Evolutionary conservation across 2,329 filamentous ascomycete species (phyloP).

Genomic region (Aspergillus spinulosporus): DNA sequence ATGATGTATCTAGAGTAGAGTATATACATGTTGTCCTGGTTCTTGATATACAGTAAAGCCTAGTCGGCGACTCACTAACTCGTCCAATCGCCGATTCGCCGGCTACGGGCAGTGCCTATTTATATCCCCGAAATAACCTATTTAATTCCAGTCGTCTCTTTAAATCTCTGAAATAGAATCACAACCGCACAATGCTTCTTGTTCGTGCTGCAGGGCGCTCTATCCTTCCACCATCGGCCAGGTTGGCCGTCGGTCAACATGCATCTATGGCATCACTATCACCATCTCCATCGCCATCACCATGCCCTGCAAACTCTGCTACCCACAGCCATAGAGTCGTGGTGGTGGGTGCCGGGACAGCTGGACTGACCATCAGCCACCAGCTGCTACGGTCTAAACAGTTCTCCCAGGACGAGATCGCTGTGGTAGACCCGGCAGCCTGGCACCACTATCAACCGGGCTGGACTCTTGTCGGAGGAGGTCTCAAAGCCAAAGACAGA

Average conservation of each 20-base stretch:
- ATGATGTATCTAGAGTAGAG: too few species aligned
- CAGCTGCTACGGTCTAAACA: slow-evolving; percentile 63
- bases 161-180: too few species aligned
- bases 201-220: neutral
- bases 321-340: slow-evolving; percentile 62
- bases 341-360: slow-evolving; percentile 66
- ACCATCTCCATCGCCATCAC: too few species aligned
- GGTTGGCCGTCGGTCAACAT: neutral
- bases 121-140: too few species aligned
- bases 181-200: neutral
- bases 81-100: too few species aligned
- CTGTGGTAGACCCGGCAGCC: slow-evolving; percentile 62
- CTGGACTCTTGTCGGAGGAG: slow-evolving; percentile 68
- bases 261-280: neutral
- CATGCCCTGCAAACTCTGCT: slow-evolving; percentile 24
- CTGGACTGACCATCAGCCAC: slow-evolving; percentile 65
- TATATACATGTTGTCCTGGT: too few species aligned
- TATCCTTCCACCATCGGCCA: neutral
- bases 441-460: slow-evolving; percentile 70
- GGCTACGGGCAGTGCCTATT: too few species aligned
- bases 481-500: slow-evolving; percentile 63
- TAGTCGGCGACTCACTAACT: too few species aligned
- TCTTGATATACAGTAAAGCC: too few species aligned
- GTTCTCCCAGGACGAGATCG: slow-evolving; percentile 62
- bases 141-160: too few species aligned